Evolutionary conservation across 2,329 filamentous ascomycete genomes (phyloP).

Genomic region (Colletotrichum sublineola): DNA sequence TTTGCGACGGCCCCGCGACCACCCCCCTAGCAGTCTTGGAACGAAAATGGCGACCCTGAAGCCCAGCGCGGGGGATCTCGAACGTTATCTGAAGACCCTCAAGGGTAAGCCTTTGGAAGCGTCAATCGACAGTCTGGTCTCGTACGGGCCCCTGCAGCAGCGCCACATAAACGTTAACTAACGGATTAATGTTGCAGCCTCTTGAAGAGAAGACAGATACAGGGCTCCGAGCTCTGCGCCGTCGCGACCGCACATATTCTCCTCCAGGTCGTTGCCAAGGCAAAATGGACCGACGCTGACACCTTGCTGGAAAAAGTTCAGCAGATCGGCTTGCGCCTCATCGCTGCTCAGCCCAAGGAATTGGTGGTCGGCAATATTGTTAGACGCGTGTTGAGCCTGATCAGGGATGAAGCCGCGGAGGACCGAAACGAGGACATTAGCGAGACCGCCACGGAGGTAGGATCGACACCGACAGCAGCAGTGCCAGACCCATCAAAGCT

Average conservation of each 20-base stretch:
- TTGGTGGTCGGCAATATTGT: constrained; percentile 96
- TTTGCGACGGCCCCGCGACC: constrained; percentile 24
- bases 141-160: constrained; percentile 66
- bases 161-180: constrained; percentile 10
- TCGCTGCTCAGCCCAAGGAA: constrained; percentile 88
- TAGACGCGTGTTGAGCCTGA: constrained; percentile 87
- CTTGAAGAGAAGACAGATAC: constrained; percentile 91
- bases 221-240: constrained; percentile 88
- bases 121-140: constrained; percentile 86
- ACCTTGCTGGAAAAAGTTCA: constrained; percentile 85
- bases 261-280: constrained; percentile 85
- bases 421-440: constrained; percentile 73
- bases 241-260: constrained; percentile 92
- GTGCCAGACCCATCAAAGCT: constrained; percentile 48
- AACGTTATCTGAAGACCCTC: constrained; percentile 83
- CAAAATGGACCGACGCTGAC: constrained; percentile 81
- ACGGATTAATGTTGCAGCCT: constrained; percentile 66
- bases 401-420: constrained; percentile 90
- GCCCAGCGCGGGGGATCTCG: constrained; percentile 77
- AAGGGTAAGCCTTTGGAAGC: constrained; percentile 82
- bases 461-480: constrained; percentile 57
- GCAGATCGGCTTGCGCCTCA: constrained; percentile 81
- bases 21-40: constrained; percentile 11
- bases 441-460: constrained; percentile 69
- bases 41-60: constrained; percentile 68